These are phyloP conservation scores for Scedosporium dehoogii DNA, from an alignment of 2,329 filamentous ascomycete genomes.

Conservation along the genomic window DNA sequence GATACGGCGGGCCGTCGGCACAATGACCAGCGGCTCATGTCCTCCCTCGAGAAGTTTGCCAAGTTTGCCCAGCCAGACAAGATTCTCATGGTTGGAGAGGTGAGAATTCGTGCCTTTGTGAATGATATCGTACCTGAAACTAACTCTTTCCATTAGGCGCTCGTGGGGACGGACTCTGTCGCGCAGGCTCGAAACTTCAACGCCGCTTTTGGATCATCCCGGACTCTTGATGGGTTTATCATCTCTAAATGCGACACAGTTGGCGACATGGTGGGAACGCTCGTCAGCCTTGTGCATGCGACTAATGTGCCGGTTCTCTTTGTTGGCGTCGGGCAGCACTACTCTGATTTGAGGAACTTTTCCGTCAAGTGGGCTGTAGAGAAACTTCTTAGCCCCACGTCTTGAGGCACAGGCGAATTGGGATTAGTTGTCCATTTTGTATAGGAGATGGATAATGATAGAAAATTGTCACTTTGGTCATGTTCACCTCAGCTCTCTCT, in stretches of 20 bases:
- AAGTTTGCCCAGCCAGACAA: slow-evolving; percentile 95
- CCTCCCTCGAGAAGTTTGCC: slow-evolving; percentile 90
- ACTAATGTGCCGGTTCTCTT: slow-evolving; percentile 95
- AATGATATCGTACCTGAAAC: neutral
- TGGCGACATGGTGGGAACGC: slow-evolving; percentile 93
- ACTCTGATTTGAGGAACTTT: slow-evolving; percentile 57
- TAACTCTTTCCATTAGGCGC: slow-evolving; percentile 36
- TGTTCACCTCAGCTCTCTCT: no score
- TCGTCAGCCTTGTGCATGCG: slow-evolving; percentile 95
- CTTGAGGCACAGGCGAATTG: neutral
- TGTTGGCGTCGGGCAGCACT: slow-evolving; percentile 64
- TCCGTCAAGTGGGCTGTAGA: slow-evolving; percentile 62
- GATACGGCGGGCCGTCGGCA: slow-evolving; percentile 92
- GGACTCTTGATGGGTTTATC: slow-evolving; percentile 89
- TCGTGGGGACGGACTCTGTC: slow-evolving; percentile 92
- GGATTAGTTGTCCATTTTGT: no score
- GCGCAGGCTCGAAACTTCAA: slow-evolving; percentile 97
- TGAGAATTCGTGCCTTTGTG: neutral
- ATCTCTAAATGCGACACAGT: slow-evolving; percentile 98
- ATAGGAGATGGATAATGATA: no score
- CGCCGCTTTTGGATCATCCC: slow-evolving; percentile 70
- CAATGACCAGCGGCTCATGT: slow-evolving; percentile 95
- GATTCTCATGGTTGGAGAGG: slow-evolving; percentile 82
- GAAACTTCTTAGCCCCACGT: slow-evolving; percentile 45
- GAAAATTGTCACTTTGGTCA: no score